Evolutionary conservation across 1,284 basidiomycete species (phyloP).

Genomic region (Pisolithus thermaeus): DNA sequence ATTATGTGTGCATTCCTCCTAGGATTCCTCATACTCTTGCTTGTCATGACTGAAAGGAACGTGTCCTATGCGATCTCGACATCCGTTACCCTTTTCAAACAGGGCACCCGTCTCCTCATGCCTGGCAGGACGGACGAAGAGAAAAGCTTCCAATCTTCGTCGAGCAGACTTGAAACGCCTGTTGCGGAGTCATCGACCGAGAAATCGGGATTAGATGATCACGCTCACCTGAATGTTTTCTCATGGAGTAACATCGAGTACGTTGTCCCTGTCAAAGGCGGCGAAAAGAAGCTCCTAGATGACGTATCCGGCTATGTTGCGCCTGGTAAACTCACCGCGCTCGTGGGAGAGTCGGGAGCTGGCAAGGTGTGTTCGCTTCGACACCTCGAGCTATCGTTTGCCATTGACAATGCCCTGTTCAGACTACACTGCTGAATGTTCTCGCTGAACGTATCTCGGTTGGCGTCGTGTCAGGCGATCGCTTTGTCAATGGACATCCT

Average conservation of each 20-base stretch:
- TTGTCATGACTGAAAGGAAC: constrained; percentile 49
- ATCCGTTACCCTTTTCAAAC: constrained; percentile 39
- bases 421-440: constrained; percentile 81
- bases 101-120: constrained; percentile 20
- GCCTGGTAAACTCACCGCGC: constrained; percentile 72
- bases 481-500: constrained; percentile 71
- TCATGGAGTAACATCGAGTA: constrained; percentile 63
- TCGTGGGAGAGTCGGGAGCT: constrained; percentile 80
- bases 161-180: neutral
- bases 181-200: constrained; percentile 17
- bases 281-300: constrained; percentile 58
- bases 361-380: constrained; percentile 49
- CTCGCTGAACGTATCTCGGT: constrained; percentile 75
- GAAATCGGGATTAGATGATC: constrained; percentile 18
- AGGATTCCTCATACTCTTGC: constrained; percentile 43
- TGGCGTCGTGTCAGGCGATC: constrained; percentile 76
- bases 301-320: constrained; percentile 81
- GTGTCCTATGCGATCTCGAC: constrained; percentile 28
- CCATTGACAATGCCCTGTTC: constrained; percentile 17
- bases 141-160: constrained; percentile 9
- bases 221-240: constrained; percentile 42
- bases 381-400: constrained; percentile 12
- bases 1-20: constrained; percentile 43
- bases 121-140: neutral
- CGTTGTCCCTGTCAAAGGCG: constrained; percentile 36